Evolutionary conservation across 345 rosid species (phyloP), one percentile per base, ranked within the genome.

Genomic region (Hibiscus trionum): DNA sequence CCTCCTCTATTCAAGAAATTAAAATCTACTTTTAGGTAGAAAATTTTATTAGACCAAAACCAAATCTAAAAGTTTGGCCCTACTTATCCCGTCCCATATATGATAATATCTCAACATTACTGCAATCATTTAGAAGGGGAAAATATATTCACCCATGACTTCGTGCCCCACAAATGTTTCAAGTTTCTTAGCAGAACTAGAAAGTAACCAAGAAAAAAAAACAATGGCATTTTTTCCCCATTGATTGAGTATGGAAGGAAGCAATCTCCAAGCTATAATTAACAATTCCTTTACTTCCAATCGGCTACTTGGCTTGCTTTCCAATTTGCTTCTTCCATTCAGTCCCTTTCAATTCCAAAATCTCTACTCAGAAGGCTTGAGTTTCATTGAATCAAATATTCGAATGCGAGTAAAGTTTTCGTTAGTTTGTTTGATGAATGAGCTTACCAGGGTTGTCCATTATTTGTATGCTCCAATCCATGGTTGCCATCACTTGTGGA

Each of bases 401-500:
- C 44, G 44, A 39, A 39, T 7, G 10, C 11, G 11, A 39, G 44
- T 39, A 26, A 47, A 31, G 7, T 49, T 21, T 26, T 35, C 70
- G 3, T 46, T 46, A 47, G 57, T 70, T 56, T 42, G 11, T 71
- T 63, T 44, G 42, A 66, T 53, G 47, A 70, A 83, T 83, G 86
- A 74, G 78, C 61, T 80, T 80, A 46, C 75, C 79, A 71, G 82
- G 79, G 56, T 83, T 80, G 67, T 82, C 70, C 58, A 70, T 65
- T 24, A 77, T 83, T 35, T 95, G 98, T 44, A 77, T 82, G 44
- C 89, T 92, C 69, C 96, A 92, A 73, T 88, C 98, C 5, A 44
- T 88, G 4, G 83, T 90, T 74, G 97, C 98, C 72, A 76, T 89
- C 3, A 80, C 91, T 39, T 79, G 88, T 67, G 98, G 98, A 61